Conservation (phyloP, 2,329 filamentous ascomycete genomes). For the Penicillium psychrosexuale region DNA sequence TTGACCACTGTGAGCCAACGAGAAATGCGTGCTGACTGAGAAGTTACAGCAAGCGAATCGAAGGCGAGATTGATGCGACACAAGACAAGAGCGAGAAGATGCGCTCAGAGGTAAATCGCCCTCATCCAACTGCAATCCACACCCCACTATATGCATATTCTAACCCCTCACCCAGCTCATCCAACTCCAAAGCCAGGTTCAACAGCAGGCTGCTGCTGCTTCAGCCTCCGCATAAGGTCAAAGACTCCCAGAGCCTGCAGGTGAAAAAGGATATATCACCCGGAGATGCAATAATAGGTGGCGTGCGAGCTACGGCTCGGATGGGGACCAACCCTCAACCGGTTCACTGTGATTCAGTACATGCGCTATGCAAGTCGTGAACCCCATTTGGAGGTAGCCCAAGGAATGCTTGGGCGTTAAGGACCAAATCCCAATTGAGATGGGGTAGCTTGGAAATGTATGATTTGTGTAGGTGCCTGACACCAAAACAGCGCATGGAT, state of each 20-base stretch:
- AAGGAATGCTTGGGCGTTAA: neutral
- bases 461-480: neutral
- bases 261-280: slow-evolving; percentile 1
- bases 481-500: slow-evolving; percentile 1
- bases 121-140: neutral
- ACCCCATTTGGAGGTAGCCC: neutral
- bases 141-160: neutral
- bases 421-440: neutral
- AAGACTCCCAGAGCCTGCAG: neutral
- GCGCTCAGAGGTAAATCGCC: slow-evolving; percentile 58
- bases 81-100: slow-evolving; percentile 64
- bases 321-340: neutral
- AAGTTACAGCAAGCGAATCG: slow-evolving; percentile 58
- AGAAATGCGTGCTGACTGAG: slow-evolving; percentile 6
- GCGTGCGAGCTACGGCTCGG: neutral
- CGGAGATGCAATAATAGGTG: neutral
- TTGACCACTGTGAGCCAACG: neutral
- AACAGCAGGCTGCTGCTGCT: slow-evolving; percentile 34
- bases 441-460: neutral
- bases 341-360: neutral
- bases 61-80: slow-evolving; percentile 62
- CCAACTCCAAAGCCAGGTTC: slow-evolving; percentile 39
- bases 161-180: slow-evolving; percentile 34
- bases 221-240: slow-evolving; percentile 31
- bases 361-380: neutral